Evolutionary conservation across 2,329 filamentous ascomycete genomes (phyloP).

Genomic region (Sporothrix sp.): DNA sequence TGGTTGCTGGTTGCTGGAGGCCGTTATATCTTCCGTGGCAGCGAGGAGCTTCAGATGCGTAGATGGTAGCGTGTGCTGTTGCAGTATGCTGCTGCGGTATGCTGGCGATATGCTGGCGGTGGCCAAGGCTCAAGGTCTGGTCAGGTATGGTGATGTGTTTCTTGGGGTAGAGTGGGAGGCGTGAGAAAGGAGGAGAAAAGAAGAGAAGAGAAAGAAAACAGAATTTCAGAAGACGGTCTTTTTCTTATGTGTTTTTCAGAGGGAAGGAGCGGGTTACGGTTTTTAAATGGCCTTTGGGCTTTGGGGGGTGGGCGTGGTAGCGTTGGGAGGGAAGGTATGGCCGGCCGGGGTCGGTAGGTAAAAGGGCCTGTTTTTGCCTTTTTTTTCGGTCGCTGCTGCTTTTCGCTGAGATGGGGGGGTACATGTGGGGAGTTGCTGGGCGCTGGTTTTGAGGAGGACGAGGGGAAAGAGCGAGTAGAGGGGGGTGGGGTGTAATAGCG

Average conservation of each 20-base stretch:
- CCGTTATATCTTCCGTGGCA: neutral
- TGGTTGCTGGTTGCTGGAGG: neutral
- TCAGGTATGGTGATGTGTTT: neutral
- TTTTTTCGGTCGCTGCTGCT: slow-evolving; percentile 8
- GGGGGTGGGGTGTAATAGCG: slow-evolving; percentile 6
- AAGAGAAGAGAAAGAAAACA: slow-evolving; percentile 1
- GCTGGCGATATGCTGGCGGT: neutral
- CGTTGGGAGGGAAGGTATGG: neutral
- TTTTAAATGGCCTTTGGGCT: slow-evolving; percentile 18
- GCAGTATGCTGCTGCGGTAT: too few species aligned
- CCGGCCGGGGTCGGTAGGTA: slow-evolving; percentile 17
- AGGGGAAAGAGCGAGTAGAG: slow-evolving; percentile 8
- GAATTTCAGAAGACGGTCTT: slow-evolving; percentile 3
- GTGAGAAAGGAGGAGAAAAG: neutral
- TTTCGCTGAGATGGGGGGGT: slow-evolving; percentile 9
- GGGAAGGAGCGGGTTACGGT: slow-evolving; percentile 14
- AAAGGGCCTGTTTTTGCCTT: slow-evolving; percentile 8
- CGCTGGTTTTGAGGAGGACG: slow-evolving; percentile 5
- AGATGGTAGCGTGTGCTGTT: neutral
- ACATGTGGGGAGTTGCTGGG: slow-evolving; percentile 15
- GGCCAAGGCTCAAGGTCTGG: neutral
- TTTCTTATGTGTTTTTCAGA: slow-evolving; percentile 7
- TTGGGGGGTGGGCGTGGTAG: neutral
- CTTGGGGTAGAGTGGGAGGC: neutral
- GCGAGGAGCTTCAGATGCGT: neutral